Percentiles rank a stretch among this genome's conserved stretches.
phyloP scores from a whole-genome alignment of 495 filamentous ascomycete genomes.

The Penicillium riverlandense region DNA sequence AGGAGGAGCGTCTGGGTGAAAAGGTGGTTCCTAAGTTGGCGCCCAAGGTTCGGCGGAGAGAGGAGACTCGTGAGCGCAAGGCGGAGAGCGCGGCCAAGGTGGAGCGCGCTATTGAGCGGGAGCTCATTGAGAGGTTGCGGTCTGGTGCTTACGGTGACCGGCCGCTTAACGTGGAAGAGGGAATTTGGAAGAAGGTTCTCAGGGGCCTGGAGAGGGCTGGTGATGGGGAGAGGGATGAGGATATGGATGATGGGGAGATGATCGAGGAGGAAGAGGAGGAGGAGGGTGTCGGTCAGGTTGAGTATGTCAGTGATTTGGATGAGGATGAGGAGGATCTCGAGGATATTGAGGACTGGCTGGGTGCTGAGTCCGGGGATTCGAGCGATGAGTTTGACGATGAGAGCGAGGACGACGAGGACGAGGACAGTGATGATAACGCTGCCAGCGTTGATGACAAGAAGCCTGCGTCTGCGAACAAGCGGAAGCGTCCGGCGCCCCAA shows the following conservation, averaged over 20 bases:
- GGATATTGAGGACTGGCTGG: constrained; percentile 71
- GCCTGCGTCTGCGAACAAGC: constrained; percentile 52
- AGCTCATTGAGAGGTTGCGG: constrained; percentile 83
- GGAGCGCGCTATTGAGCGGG: constrained; percentile 91
- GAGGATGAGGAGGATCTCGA: constrained; percentile 54
- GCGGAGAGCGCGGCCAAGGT: constrained; percentile 91
- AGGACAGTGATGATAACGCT: constrained; percentile 35
- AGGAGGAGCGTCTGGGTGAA: constrained; percentile 89
- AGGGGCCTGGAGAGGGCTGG: constrained; percentile 80
- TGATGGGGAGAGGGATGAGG: constrained; percentile 77
- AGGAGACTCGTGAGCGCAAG: constrained; percentile 89
- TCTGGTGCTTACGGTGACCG: constrained; percentile 93
- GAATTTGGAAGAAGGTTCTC: constrained; percentile 96
- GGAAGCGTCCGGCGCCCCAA: constrained; percentile 56
- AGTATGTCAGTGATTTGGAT: constrained; percentile 75
- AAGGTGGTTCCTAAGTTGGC: constrained; percentile 82
- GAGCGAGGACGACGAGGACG: constrained; percentile 43
- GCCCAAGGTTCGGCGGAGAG: constrained; percentile 82
- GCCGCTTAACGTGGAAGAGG: constrained; percentile 88
- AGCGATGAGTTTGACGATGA: constrained; percentile 45
- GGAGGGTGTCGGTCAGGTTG: constrained; percentile 69
- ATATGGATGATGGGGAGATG: constrained; percentile 82
- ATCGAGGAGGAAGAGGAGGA: constrained; percentile 61
- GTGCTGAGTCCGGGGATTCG: constrained; percentile 50
- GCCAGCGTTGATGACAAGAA: constrained; percentile 37